Conservation (phyloP, 176 grass and related monocot species). For the Bolboschoenus planiculmis region DNA sequence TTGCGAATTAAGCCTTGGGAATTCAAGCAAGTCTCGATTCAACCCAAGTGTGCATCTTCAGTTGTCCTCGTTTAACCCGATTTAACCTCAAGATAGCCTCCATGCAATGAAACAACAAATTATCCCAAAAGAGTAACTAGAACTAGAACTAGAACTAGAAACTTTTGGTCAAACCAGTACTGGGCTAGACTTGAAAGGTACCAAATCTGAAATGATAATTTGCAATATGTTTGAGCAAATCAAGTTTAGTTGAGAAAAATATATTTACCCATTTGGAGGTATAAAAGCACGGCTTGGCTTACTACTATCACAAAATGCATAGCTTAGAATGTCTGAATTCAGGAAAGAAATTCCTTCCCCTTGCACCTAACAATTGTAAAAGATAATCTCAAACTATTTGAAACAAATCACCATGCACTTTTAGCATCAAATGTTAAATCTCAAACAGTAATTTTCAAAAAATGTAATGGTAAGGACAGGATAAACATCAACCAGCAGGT, state of each 20-base stretch:
- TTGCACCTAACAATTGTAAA: constrained; percentile 44
- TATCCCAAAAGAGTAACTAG: not conserved
- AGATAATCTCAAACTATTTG: constrained; percentile 5
- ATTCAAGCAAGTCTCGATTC: not conserved
- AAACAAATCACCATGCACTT: not conserved
- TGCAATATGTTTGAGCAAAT: not conserved
- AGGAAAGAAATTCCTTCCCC: constrained; percentile 84
- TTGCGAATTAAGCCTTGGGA: not conserved
- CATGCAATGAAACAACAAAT: not conserved
- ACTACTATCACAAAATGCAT: constrained; percentile 76
- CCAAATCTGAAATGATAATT: constrained; percentile 10
- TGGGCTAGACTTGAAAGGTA: not conserved
- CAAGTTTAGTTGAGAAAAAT: not conserved
- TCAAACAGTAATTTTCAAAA: not conserved
- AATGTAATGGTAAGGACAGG: not conserved
- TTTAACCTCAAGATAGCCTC: not conserved
- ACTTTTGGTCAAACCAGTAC: not conserved
- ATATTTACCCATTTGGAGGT: constrained; percentile 44
- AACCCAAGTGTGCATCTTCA: not conserved
- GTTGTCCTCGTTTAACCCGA: not conserved
- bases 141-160: too few species aligned
- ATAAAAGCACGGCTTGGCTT: constrained; percentile 51
- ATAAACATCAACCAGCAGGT: not conserved
- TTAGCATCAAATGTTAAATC: not conserved
- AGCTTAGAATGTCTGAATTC: constrained; percentile 70